Evolutionary conservation across 139 green algal species (phyloP), one percentile per base, ranked within the genome.

Genomic region (Volvox reticuliferus): DNA sequence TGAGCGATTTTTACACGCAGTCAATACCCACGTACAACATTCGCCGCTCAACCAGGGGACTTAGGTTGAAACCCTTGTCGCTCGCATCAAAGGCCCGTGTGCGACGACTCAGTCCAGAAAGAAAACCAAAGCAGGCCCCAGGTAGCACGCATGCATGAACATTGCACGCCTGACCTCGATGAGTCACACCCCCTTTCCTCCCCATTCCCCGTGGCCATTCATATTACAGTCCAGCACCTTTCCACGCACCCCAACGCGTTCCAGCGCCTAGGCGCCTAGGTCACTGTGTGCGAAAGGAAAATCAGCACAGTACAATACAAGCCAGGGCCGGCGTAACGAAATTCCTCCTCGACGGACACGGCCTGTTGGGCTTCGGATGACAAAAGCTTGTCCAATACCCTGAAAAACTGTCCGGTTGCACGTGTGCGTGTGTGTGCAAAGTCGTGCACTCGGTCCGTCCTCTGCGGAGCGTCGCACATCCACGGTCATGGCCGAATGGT

Each of bases 381-480:
- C 37, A 84, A 0, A 68, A 67, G 17, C 63, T 68, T 33, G 37
- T 84, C 67, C 78, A 84, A 61, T 63, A 68, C 36, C 37, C 35
- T 68, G 17, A 33, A 26, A 67, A 63, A 18, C 14, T 16, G 0
- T 67, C 22, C 35, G 37, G 19, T 68, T 63, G 78, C 78, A 84
- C 78, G 21, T 84, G 24, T 82, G 21, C 67, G 24, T 82, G 9
- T 65, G 63, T 84, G 78, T 84, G 78, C 35, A 67, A 61, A n/a
- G 76, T 82, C 78, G 78, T 68, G 78, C 36, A 9, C 16, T 19
- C 28, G 21, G 28, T 84, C 37, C 75, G 36, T 84, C 22, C 30
- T 26, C 63, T 35, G 67, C 5, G 16, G 76, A 37, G n/a, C 78
- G 78, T 14, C 36, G 78, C 78, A 37, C 78, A 35, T 35, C 78